phyloP scores from a whole-genome alignment of 257 asterid genomes.

The Lycium barbarum region DNA sequence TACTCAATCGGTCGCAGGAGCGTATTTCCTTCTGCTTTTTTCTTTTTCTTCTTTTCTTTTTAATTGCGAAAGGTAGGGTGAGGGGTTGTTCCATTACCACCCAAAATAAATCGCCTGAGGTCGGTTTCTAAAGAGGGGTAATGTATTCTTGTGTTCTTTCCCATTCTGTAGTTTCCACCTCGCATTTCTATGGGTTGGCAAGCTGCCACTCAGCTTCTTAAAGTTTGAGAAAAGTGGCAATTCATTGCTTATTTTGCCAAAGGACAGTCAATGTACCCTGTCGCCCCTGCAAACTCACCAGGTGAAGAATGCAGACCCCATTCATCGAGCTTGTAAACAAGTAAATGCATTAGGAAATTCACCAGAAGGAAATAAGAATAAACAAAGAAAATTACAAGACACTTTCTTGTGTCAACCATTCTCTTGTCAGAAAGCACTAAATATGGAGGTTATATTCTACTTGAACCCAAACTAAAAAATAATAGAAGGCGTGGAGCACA shows the following conservation, averaged over 20 bases:
- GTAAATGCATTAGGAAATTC: constrained; percentile 10
- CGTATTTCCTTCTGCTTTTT: background rate
- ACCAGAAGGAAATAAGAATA: background rate
- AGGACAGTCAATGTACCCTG: background rate
- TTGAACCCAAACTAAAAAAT: background rate
- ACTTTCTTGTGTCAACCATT: background rate
- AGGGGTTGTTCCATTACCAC: background rate
- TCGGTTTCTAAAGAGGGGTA: background rate
- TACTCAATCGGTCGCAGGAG: background rate
- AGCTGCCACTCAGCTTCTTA: background rate
- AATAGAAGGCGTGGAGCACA: background rate
- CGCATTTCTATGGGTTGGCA: background rate
- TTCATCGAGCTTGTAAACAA: background rate
- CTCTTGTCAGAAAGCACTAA: background rate
- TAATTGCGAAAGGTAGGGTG: background rate
- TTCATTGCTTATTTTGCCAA: background rate
- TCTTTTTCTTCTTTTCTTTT: background rate
- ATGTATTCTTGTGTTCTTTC: background rate
- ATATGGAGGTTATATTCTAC: background rate
- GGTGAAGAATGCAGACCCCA: background rate
- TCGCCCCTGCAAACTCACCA: background rate
- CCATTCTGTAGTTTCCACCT: background rate
- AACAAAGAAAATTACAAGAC: background rate
- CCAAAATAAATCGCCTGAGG: background rate
- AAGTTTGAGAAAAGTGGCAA: constrained; percentile 20